Evolutionary conservation across 257 asterid genomes (phyloP), one percentile per base, ranked within the genome.

Genomic region (Primulina eburnea): DNA sequence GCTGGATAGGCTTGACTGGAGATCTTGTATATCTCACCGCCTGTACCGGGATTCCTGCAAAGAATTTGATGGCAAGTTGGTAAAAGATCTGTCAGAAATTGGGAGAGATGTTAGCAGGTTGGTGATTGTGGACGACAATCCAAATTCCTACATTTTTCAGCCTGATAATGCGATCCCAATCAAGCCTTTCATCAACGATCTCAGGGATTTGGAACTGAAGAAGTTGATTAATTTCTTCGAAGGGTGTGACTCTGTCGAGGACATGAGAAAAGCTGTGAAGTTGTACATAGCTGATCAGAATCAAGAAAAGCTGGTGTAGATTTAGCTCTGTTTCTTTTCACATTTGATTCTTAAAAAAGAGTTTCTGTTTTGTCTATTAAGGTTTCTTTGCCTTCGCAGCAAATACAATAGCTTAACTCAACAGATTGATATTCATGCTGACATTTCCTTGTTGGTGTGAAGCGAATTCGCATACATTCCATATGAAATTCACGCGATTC

Each of bases 51-150:
- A 87, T 81, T 91, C 98, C 26, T 91, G 97, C 73, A 88, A 70
- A 70, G 86, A 81, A 69, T 69, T 88, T 0, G 97, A 88, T 32
- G 99, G 97, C 32, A 91, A 60, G 70, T 85, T 83, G 43, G 96
- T 94, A 20, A 94, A 94, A 81, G 97, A 94, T 66, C 75, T 91
- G 81, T 76, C 87, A 3, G 86, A 59, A n/a, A 38, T 79, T 10
- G 97, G 99, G 79, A 84, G 99, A 79, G 98, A 94, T 43, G 61
- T 94, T 74, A 74, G 68, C 50, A 77, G 65, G 58, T 88, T 73
- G 43, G 77, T 83, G 75, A 91, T 94, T 17, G 85, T 94, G 60
- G 99, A 94, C 69, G 99, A 94, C 67, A 91, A 94, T 63, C 99
- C 99, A 2, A 86, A 83, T 78, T 94, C 95, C 0, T 94, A 94